These are phyloP conservation scores for Aspergillus carlsbadensis DNA, from an alignment of 495 filamentous ascomycete species.

Conservation along the genomic window DNA sequence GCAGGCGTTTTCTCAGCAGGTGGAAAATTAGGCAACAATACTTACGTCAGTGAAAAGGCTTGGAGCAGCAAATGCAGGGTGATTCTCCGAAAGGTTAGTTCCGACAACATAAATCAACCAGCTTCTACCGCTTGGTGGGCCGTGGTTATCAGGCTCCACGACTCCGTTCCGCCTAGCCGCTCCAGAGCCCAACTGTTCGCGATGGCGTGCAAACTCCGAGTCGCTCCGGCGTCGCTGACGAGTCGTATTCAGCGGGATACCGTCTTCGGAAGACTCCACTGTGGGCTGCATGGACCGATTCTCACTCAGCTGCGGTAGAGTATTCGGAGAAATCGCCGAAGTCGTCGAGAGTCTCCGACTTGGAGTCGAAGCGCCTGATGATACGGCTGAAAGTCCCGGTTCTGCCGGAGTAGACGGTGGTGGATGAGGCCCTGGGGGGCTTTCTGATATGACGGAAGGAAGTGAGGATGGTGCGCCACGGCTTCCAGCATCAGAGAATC, in stretches of 20 bases:
- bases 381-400: constrained; percentile 55
- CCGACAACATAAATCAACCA: constrained; percentile 82
- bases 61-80: constrained; percentile 73
- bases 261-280: constrained; percentile 28
- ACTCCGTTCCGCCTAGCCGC: constrained; percentile 64
- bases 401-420: constrained; percentile 71
- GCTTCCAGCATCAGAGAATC: constrained; percentile 39
- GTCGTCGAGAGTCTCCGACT: constrained; percentile 53
- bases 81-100: constrained; percentile 72
- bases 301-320: constrained; percentile 36
- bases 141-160: constrained; percentile 60
- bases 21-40: neutral
- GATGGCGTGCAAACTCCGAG: constrained; percentile 60
- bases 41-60: constrained; percentile 74
- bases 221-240: constrained; percentile 60
- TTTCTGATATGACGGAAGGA: constrained; percentile 50
- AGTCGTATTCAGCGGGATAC: constrained; percentile 28
- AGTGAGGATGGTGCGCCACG: constrained; percentile 29
- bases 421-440: constrained; percentile 61
- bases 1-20: neutral
- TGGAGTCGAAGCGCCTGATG: constrained; percentile 57
- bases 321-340: constrained; percentile 42
- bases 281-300: constrained; percentile 33
- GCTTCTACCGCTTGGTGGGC: constrained; percentile 55
- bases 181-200: constrained; percentile 57